A percentile compares a stretch with the other conserved stretches of the same genome.
Conservation (phyloP, 2,329 filamentous ascomycete genomes). For the Trichoderma semiorbis region DNA sequence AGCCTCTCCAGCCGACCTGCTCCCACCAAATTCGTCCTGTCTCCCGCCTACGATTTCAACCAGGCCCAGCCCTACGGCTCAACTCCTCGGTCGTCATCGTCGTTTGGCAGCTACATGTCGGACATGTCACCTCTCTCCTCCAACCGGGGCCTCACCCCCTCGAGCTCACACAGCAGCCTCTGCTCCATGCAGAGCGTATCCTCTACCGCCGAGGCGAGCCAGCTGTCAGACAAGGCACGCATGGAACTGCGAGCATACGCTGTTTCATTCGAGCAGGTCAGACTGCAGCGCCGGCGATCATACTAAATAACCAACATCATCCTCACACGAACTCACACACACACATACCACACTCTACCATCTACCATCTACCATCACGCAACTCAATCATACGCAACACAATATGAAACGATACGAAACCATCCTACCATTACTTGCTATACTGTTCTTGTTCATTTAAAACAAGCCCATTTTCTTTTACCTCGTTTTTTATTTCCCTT, state of each 20-base stretch:
- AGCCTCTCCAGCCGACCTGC: conserved; percentile 21
- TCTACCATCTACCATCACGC: conserved; percentile 24
- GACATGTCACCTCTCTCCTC: conserved; percentile 17
- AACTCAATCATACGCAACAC: conserved; percentile 31
- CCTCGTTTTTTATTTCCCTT: conserved; percentile 21
- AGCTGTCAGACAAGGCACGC: conserved; percentile 71
- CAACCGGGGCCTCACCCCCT: conserved; percentile 56
- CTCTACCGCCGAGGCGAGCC: conserved; percentile 46
- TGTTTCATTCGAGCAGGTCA: conserved; percentile 81
- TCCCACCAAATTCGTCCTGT: conserved; percentile 59
- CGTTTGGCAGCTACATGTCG: conserved; percentile 26
- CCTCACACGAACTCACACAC: neutral
- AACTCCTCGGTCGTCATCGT: conserved; percentile 40
- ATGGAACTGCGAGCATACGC: conserved; percentile 82
- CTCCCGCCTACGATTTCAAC: conserved; percentile 73
- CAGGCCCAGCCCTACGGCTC: conserved; percentile 57
- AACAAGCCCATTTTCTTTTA: conserved; percentile 10
- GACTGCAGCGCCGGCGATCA: conserved; percentile 56
- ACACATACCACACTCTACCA: neutral
- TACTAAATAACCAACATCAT: conserved; percentile 38
- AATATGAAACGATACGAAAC: conserved; percentile 22
- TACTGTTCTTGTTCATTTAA: conserved; percentile 19
- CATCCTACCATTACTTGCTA: conserved; percentile 18
- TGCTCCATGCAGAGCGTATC: conserved; percentile 69
- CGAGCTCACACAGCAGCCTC: conserved; percentile 80